Percentiles rank a stretch among this genome's conserved stretches.
Conservation (phyloP, 192 early-diverging fungal genomes). For the Jimgerdemannia lactiflua region DNA sequence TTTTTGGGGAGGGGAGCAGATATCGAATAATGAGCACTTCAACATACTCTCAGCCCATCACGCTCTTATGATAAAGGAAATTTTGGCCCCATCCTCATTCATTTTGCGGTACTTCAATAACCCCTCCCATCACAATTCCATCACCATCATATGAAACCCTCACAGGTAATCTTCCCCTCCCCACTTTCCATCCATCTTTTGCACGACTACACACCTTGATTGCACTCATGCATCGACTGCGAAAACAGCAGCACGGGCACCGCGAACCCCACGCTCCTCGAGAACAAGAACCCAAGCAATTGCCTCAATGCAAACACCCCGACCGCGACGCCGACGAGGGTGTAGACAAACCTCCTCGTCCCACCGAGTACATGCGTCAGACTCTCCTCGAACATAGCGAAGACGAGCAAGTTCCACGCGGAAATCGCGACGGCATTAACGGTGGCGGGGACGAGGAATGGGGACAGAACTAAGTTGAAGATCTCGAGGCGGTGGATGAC, state of each 20-base stretch:
- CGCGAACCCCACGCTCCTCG: constrained; percentile 46
- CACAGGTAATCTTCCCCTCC: not conserved
- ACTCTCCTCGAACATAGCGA: constrained; percentile 52
- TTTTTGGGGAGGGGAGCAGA: not conserved
- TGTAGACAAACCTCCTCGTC: constrained; percentile 33
- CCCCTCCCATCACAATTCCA: no score
- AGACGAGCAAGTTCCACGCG: constrained; percentile 43
- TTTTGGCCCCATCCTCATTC: no score
- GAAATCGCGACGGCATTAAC: constrained; percentile 26
- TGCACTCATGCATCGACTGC: constrained; percentile 51
- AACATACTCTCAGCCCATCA: no score
- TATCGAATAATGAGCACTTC: no score
- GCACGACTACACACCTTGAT: constrained; percentile 41
- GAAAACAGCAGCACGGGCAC: constrained; percentile 50
- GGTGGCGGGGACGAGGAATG: constrained; percentile 28
- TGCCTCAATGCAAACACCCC: constrained; percentile 25
- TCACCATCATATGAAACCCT: no score
- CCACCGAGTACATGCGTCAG: constrained; percentile 40
- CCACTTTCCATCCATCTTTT: constrained; percentile 14
- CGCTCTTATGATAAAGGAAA: no score
- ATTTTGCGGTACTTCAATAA: no score
- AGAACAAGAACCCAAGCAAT: constrained; percentile 43
- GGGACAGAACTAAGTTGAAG: constrained; percentile 34
- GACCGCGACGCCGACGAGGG: constrained; percentile 24
- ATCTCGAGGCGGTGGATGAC: constrained; percentile 26